These are phyloP conservation scores for Coniochaeta sp. DNA, from an alignment of 2,329 filamentous ascomycete genomes.

Conservation along the genomic window DNA sequence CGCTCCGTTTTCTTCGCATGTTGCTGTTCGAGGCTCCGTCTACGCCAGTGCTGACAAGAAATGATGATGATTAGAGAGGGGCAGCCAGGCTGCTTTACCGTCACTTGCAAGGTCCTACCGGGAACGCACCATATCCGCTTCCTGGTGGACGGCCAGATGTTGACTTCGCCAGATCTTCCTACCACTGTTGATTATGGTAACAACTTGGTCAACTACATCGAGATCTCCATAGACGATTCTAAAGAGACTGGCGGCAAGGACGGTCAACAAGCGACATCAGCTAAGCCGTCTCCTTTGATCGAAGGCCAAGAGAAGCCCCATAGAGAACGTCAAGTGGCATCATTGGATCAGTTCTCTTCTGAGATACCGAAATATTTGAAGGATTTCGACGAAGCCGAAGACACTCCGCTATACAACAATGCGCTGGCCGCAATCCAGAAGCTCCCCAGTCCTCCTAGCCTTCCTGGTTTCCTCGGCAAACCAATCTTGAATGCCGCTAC, in stretches of 20 bases:
- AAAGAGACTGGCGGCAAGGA: slow-evolving; percentile 20
- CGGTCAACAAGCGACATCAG: slow-evolving; percentile 18
- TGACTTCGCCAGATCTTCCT: slow-evolving; percentile 76
- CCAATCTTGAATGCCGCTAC: slow-evolving; percentile 89
- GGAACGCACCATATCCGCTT: slow-evolving; percentile 97
- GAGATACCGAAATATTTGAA: slow-evolving; percentile 78
- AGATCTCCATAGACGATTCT: slow-evolving; percentile 73
- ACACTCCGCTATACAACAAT: slow-evolving; percentile 64
- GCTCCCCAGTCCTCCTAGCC: slow-evolving; percentile 71
- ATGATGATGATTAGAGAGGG: slow-evolving; percentile 33
- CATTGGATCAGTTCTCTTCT: slow-evolving; percentile 55
- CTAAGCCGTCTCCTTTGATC: slow-evolving; percentile 23
- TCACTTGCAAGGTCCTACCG: slow-evolving; percentile 74
- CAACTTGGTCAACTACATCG: slow-evolving; percentile 96
- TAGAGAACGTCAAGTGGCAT: slow-evolving; percentile 48
- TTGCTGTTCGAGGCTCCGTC: background rate
- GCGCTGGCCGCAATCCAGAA: slow-evolving; percentile 70
- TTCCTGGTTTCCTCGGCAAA: slow-evolving; percentile 88
- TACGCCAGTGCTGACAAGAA: background rate
- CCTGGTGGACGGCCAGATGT: slow-evolving; percentile 89
- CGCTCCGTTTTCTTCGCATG: background rate
- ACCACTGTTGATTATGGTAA: slow-evolving; percentile 98
- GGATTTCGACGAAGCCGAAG: slow-evolving; percentile 80
- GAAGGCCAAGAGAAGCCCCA: slow-evolving; percentile 35
- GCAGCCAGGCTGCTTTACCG: slow-evolving; percentile 59